phyloP scores from a whole-genome alignment of 768 basidiomycete genomes.

The Lanmaoa pseudosensibilis region DNA sequence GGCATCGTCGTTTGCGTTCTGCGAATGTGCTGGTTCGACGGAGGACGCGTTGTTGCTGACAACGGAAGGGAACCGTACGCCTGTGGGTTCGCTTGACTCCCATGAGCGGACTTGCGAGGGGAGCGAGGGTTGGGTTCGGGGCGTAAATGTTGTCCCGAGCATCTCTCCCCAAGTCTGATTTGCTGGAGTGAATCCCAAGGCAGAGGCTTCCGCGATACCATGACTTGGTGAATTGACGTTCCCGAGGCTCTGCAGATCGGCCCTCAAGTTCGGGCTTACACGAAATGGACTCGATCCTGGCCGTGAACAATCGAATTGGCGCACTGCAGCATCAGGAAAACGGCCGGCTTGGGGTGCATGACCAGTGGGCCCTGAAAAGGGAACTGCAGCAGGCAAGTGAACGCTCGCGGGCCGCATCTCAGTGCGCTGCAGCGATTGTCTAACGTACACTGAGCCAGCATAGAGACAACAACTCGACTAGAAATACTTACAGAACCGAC shows the following conservation, averaged over 20 bases:
- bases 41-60: not conserved
- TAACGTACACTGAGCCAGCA: not conserved
- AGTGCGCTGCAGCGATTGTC: not conserved
- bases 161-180: slow-evolving; percentile 12
- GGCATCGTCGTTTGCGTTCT: slow-evolving; percentile 1
- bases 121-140: not conserved
- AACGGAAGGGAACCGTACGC: not conserved
- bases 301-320: not conserved
- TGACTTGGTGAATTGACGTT: not conserved
- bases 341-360: not conserved
- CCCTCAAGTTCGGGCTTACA: not conserved
- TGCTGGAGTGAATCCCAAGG: not conserved
- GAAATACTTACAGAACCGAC: not conserved
- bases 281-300: not conserved
- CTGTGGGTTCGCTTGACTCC: not conserved
- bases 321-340: not conserved
- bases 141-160: not conserved
- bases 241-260: not conserved
- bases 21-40: not conserved
- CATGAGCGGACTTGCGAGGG: not conserved
- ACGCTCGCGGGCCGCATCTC: not conserved
- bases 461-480: not conserved
- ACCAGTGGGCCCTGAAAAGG: not conserved
- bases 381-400: not conserved
- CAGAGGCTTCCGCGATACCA: not conserved